Percentiles rank a stretch among this genome's conserved stretches.
Conservation (phyloP, 2,329 filamentous ascomycete genomes). For the Zasmidium cellare region DNA sequence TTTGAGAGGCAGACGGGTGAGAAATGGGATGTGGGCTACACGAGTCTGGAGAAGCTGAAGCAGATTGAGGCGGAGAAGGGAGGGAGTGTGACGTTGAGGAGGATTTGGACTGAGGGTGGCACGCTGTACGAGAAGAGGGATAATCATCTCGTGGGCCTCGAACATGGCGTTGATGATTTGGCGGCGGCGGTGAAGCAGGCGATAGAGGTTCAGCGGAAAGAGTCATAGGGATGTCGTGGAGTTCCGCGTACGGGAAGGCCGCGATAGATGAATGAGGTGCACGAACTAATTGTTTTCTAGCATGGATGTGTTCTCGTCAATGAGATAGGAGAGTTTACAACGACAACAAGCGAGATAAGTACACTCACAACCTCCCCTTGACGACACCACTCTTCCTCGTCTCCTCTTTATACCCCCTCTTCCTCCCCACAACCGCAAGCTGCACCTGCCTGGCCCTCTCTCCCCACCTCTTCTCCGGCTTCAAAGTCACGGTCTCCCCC, state of each 20-base stretch:
- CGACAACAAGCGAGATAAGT: too few relatives aligned
- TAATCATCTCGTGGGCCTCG: constrained; percentile 58
- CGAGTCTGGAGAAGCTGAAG: constrained; percentile 55
- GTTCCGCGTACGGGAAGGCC: too few relatives aligned
- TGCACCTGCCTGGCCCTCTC: not conserved
- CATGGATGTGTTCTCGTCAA: too few relatives aligned
- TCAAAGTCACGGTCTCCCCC: constrained; percentile 20
- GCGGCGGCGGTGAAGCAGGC: constrained; percentile 45
- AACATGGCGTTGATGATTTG: constrained; percentile 54
- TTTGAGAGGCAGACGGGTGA: constrained; percentile 66
- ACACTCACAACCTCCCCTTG: not conserved
- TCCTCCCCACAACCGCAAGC: not conserved
- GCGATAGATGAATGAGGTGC: too few relatives aligned
- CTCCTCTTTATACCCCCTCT: constrained; percentile 4
- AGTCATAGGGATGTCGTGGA: too few relatives aligned
- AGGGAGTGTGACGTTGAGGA: constrained; percentile 59
- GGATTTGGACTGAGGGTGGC: constrained; percentile 73
- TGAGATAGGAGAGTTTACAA: too few relatives aligned
- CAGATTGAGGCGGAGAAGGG: constrained; percentile 59
- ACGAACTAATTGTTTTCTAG: too few relatives aligned
- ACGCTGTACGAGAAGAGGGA: constrained; percentile 70
- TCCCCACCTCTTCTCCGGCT: not conserved
- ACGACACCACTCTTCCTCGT: constrained; percentile 5
- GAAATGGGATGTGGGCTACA: constrained; percentile 56
- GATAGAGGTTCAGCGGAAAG: constrained; percentile 24